Percentiles rank a stretch among this genome's conserved stretches.
Conservation (phyloP, 1,139 yeast species). For the Casaregolazyma suthepensis region DNA sequence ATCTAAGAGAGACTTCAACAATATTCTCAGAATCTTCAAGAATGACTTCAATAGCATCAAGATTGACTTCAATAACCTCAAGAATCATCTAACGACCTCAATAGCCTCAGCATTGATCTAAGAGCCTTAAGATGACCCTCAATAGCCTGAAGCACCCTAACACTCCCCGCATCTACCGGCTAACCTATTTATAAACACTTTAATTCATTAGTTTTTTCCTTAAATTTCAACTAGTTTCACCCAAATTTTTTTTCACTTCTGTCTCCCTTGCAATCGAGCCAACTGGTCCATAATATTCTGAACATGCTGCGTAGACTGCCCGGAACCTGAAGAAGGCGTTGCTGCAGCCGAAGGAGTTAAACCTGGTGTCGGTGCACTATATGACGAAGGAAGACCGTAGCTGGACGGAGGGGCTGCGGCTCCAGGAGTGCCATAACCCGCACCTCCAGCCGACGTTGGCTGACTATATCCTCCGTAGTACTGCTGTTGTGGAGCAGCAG, state of each 20-base stretch:
- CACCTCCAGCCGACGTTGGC: neutral
- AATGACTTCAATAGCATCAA: too few species aligned
- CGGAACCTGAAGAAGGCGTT: neutral
- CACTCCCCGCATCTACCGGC: too few species aligned
- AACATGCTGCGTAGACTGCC: conserved; percentile 21
- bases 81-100: too few species aligned
- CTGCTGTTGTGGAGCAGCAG: neutral
- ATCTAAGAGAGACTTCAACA: too few species aligned
- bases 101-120: too few species aligned
- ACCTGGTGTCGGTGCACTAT: neutral
- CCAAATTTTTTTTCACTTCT: conserved; percentile 1
- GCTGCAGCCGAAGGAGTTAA: neutral
- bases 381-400: neutral
- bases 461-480: neutral
- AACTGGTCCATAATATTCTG: conserved; percentile 29
- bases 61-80: too few species aligned
- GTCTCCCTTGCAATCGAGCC: conserved; percentile 21
- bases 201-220: neutral
- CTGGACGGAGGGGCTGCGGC: neutral
- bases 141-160: too few species aligned
- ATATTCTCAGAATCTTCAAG: neutral
- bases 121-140: too few species aligned
- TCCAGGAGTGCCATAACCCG: too few species aligned
- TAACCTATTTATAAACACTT: neutral
- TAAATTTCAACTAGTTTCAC: neutral